These are phyloP conservation scores for Thielaviopsis musarum DNA, from an alignment of 2,329 filamentous ascomycete genomes.

Conservation along the genomic window DNA sequence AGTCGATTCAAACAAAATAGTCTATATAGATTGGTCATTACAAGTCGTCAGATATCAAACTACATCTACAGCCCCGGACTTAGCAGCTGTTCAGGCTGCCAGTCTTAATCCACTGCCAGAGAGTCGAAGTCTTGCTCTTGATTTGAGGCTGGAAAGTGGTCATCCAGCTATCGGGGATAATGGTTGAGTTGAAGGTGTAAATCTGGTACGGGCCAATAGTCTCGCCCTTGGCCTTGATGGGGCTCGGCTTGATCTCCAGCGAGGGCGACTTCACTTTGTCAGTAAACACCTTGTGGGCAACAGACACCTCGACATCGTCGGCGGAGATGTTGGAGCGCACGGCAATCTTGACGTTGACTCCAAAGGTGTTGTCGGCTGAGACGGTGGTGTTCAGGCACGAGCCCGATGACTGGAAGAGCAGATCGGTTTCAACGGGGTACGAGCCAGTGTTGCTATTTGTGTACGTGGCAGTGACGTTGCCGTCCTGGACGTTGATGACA, in stretches of 20 bases:
- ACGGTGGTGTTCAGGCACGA: constrained; percentile 15
- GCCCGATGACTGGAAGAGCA: constrained; percentile 16
- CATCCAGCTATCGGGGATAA: neutral
- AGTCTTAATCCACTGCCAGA: neutral
- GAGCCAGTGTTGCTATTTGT: constrained; percentile 17
- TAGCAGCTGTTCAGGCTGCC: neutral
- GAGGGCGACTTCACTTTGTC: neutral
- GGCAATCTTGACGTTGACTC: neutral
- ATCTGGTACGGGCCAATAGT: constrained; percentile 3
- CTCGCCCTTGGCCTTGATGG: neutral
- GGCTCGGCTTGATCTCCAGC: neutral
- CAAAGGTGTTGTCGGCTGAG: neutral
- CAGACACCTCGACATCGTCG: neutral
- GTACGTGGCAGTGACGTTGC: constrained; percentile 14
- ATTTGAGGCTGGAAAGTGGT: constrained; percentile 4
- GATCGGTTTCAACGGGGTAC: constrained; percentile 17
- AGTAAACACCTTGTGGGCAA: constrained; percentile 1
- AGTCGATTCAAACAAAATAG: neutral
- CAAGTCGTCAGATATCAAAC: neutral
- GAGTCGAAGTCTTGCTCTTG: neutral
- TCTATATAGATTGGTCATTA: neutral
- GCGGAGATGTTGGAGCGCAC: neutral
- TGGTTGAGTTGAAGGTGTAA: neutral
- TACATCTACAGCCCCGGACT: neutral
- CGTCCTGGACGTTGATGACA: constrained; percentile 16